A percentile compares a stretch with the other conserved stretches of the same genome.
These are phyloP conservation scores for Stylosanthes scabra DNA, from an alignment of 331 rosid species.

Conservation along the genomic window DNA sequence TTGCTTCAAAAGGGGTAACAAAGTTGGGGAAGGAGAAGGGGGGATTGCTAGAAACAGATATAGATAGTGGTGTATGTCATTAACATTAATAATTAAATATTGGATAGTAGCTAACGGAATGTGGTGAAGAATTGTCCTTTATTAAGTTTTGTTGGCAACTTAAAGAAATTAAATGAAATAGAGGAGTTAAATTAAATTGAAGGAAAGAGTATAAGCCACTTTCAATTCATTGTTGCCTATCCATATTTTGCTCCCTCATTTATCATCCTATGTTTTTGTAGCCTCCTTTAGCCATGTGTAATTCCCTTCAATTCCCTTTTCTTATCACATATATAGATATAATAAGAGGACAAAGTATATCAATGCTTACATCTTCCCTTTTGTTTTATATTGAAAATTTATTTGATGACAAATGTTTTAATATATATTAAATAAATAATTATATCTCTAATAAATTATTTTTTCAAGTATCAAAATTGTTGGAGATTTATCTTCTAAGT, in stretches of 20 bases:
- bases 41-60: conserved; percentile 30
- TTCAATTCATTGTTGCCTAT: conserved; percentile 43
- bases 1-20: no score
- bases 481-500: no score
- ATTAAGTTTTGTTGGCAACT: neutral
- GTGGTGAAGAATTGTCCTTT: neutral
- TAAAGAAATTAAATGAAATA: neutral
- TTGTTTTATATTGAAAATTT: no score
- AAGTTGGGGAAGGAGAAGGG: no score
- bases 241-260: conserved; percentile 42
- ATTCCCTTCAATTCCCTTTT: neutral
- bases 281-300: conserved; percentile 44
- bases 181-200: no score
- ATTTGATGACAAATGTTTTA: no score
- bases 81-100: conserved; percentile 41
- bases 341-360: no score
- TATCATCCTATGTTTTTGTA: conserved; percentile 46
- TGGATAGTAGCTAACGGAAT: conserved; percentile 37
- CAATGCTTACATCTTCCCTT: no score
- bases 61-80: neutral
- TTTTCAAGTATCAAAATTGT: no score
- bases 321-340: neutral
- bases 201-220: conserved; percentile 31
- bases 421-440: no score
- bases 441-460: no score